Percentiles rank a stretch among this genome's conserved stretches.
Evolutionary conservation across 495 filamentous ascomycete genomes (phyloP).

Genomic region (Xylaria curta): DNA sequence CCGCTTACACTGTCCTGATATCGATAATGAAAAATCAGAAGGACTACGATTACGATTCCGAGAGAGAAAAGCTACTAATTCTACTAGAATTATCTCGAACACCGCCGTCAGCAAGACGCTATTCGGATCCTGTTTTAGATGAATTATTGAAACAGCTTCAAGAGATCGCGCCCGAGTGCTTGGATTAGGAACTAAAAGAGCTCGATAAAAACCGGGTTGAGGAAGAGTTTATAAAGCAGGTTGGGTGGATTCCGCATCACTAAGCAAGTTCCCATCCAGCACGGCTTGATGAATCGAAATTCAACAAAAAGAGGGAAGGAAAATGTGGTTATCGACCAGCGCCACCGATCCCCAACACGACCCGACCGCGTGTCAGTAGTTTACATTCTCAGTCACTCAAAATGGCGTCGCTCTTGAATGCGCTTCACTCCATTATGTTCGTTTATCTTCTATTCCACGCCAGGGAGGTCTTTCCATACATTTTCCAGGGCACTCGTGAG

Average conservation of each 20-base stretch:
- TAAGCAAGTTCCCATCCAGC: neutral
- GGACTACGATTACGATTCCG: neutral
- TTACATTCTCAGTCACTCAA: neutral
- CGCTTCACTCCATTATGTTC: neutral
- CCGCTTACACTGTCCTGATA: neutral
- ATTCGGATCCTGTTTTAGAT: neutral
- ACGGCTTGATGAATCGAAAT: neutral
- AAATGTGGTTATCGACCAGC: neutral
- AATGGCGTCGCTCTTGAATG: neutral
- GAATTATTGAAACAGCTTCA: neutral
- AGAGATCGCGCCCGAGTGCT: neutral
- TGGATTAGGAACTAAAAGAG: neutral
- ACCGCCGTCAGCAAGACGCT: no score
- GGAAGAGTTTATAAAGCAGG: neutral
- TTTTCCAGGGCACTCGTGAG: neutral
- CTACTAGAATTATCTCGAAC: no score
- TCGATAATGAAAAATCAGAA: neutral
- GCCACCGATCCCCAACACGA: neutral
- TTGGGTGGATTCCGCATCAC: neutral
- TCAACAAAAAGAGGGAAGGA: neutral
- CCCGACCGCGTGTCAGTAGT: neutral
- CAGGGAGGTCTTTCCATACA: neutral
- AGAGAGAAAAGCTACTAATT: neutral
- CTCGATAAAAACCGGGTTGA: neutral
- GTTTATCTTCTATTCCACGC: neutral